Conservation (phyloP, 1,284 basidiomycete genomes). For the Grifola frondosa region DNA sequence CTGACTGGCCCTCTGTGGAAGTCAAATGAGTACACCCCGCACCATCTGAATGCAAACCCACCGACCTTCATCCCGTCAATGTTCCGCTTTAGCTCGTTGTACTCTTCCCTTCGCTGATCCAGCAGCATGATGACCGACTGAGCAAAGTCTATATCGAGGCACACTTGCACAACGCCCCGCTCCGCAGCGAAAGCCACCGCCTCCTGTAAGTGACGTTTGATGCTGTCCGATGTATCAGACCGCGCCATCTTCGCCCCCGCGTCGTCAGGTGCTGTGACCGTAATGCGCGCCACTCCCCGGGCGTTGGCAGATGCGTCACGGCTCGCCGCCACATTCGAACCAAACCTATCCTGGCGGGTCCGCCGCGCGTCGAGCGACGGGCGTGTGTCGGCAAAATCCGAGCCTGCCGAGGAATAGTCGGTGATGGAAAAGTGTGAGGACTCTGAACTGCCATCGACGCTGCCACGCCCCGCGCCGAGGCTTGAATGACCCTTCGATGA, state of each 20-base stretch:
- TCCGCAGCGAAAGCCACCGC: constrained; percentile 64
- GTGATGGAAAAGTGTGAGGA: background rate
- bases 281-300: constrained; percentile 37
- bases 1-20: constrained; percentile 74
- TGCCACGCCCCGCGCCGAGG: too few species aligned
- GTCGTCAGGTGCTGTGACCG: constrained; percentile 44
- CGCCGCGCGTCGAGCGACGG: constrained; percentile 10
- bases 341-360: constrained; percentile 17
- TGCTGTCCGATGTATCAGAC: constrained; percentile 45
- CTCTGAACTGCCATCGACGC: background rate
- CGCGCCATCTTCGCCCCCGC: constrained; percentile 29
- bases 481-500: constrained; percentile 10
- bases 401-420: constrained; percentile 1
- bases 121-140: constrained; percentile 72
- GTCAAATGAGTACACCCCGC: background rate
- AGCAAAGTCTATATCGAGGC: constrained; percentile 74
- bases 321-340: constrained; percentile 20
- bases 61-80: constrained; percentile 87
- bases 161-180: constrained; percentile 61
- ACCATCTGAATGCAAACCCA: constrained; percentile 5
- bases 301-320: constrained; percentile 11
- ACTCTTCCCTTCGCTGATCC: constrained; percentile 65
- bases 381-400: too few species aligned
- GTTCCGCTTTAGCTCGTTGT: constrained; percentile 68
- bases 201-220: constrained; percentile 55